These are phyloP conservation scores for Yarrowia sp. DNA, from an alignment of 805 yeast genomes.

Conservation along the genomic window DNA sequence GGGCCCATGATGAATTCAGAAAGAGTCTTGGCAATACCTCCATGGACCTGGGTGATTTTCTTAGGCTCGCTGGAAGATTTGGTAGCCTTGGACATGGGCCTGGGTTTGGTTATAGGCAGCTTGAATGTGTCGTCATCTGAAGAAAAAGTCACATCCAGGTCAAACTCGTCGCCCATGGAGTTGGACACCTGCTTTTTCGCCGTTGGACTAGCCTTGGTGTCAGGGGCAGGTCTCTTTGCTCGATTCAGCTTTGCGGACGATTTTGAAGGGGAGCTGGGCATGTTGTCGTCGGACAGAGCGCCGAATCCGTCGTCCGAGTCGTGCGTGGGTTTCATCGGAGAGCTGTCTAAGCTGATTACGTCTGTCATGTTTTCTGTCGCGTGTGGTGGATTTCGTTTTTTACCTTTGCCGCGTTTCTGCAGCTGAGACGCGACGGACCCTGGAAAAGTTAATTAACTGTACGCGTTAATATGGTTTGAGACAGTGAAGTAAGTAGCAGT, in stretches of 20 bases:
- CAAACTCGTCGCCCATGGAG: conserved; percentile 10
- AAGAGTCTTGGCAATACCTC: conserved; percentile 1
- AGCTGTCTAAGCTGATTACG: background rate
- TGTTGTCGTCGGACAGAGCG: background rate
- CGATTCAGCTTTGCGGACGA: background rate
- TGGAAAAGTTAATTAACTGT: background rate
- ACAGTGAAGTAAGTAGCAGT: too few relatives aligned
- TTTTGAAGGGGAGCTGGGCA: background rate
- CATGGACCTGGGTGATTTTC: conserved; percentile 15
- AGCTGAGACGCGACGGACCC: background rate
- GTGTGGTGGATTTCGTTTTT: background rate
- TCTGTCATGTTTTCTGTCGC: background rate
- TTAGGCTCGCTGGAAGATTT: background rate
- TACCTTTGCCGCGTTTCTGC: background rate
- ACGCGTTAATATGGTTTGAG: too few relatives aligned
- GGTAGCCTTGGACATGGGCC: background rate
- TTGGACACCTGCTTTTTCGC: background rate
- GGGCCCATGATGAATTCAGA: conserved; percentile 13
- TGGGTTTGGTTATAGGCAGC: background rate
- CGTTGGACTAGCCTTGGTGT: background rate
- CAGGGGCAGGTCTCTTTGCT: background rate
- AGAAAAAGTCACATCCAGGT: background rate
- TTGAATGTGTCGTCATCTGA: conserved; percentile 1
- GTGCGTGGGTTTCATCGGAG: background rate
- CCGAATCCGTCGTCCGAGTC: background rate